Evolutionary conservation across 2,329 filamentous ascomycete genomes (phyloP).

Genomic region (Pyrenophora tritici-repentis): DNA sequence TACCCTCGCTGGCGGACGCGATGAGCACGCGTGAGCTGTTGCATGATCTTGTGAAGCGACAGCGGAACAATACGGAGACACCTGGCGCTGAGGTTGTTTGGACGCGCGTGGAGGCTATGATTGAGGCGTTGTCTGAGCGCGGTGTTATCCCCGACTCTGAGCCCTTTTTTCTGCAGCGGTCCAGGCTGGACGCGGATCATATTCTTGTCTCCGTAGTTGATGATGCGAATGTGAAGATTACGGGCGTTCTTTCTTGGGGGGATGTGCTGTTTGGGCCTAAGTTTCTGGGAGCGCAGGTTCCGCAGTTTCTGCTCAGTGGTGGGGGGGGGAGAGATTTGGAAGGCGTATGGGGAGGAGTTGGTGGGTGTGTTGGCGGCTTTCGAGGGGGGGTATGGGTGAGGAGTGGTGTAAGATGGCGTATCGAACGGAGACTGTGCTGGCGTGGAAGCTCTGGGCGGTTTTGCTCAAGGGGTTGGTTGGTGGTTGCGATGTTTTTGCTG

Average conservation of each 20-base stretch:
- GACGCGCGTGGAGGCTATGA: neutral
- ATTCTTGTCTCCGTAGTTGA: neutral
- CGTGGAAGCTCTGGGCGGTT: neutral
- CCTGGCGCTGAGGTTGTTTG: neutral
- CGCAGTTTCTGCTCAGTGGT: slow-evolving; percentile 25
- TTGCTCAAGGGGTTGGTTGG: neutral
- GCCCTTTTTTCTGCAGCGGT: neutral
- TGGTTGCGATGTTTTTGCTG: neutral
- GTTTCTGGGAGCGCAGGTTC: slow-evolving; percentile 19
- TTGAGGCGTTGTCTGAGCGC: neutral
- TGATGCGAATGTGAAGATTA: slow-evolving; percentile 12
- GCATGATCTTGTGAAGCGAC: neutral
- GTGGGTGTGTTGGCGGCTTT: neutral
- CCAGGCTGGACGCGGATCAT: neutral
- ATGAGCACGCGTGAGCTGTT: neutral
- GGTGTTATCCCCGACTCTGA: neutral
- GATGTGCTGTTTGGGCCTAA: slow-evolving; percentile 26
- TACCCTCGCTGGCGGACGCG: neutral
- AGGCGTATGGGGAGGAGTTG: neutral
- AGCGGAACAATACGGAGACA: neutral
- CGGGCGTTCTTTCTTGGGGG: slow-evolving; percentile 33
- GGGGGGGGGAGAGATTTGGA: neutral
- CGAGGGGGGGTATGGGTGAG: neutral
- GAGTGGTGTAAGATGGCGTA: neutral
- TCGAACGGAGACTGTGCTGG: neutral